Base-by-base conservation (phyloP, 208 protist genomes). In the Leishmania tropica region DNA sequence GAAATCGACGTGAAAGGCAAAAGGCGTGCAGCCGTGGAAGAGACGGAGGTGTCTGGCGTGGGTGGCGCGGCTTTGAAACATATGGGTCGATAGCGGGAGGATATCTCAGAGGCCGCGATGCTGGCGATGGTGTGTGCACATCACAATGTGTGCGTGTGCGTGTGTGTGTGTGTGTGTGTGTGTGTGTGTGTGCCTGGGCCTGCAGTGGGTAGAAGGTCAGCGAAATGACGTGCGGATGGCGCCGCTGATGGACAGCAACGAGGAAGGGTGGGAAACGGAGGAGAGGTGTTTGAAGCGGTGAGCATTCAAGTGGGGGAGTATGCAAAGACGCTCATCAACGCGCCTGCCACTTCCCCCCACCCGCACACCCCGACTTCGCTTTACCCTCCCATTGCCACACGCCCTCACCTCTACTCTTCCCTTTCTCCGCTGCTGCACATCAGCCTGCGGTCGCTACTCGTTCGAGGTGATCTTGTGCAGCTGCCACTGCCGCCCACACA, bases 401-500 rank as follows among this genome's bases (percentile, higher is more conserved):
- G 42, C 47, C 47, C 71, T 19, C 42, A 56, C 35, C 24, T 10
- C 28, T 47, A 2, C 37, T 37, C n/a, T 45, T 28, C 40, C 40
- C 15, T n/a, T n/a, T 47, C 67, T 28, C 31, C 31, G 62, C 62
- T 21, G 62, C 31, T 48, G 40, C 8, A 40, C 47, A 56, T 35
- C 21, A 21, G n/a, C 71, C n/a, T 56, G 24, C 31, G 24, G 48
- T 31, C 28, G 74, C 79, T 77, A 90, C 65, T 90, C 87, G 51
- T 91, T 87, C 5, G 81, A 79, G 11, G 81, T 90, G 62, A 90
- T 80, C 67, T 91, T 87, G 76, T 87, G 83, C 37, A 89, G 79
- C 48, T 85, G 75, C 93, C 91, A 95, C 62, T 79, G 62, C 31
- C 85, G 79, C 53, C 90, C 87, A 75, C 93, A 96, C 35, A 92